Evolutionary conservation across 192 early-diverging fungal species (phyloP), one percentile per base, ranked within the genome.

Genomic region (Rhizophagus sp.): DNA sequence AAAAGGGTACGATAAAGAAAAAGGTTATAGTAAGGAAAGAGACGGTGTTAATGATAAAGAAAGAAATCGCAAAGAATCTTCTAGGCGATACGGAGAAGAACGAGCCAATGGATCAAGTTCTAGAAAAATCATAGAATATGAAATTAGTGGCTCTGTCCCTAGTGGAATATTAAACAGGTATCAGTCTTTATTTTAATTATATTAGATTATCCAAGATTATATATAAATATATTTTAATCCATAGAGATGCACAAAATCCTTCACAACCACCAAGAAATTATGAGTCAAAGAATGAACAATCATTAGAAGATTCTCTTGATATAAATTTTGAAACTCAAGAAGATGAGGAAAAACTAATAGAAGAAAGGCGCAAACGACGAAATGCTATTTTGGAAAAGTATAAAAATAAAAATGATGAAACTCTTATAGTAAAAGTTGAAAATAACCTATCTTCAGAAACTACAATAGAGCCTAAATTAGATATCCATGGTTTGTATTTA

Each of bases 341-440:
- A 30, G 93, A 96, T 49, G 94, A 96, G 81, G 91, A 95, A 75
- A 85, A 88, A 65, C 73, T 94, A 71, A 92, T 97, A 76, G 95
- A 97, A 80, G 95, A 96, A 87, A 90, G 96, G 9, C 89, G 95
- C 49, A 91, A 89, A 79, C 89, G 93, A 34, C 88, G 95, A 72
- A 86, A 87, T 76, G 94, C 89, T 36, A 95, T 98, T 66, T 72
- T 98, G 63, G 84, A 90, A 73, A 91, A 93, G 80, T 86, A 93
- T 80, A 87, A 93, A 76, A 81, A 85, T 66, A 81, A 88, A 41
- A 83, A 80, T 19, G 83, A 61, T 62, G 76, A 86, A 62, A 61
- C 82, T 73, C 70, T 73, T 62, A 47, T 80, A 78, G 47, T 57
- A 36, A 71, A 41, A 73, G 72, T 49, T 83, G 44, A 71, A 11